These are phyloP conservation scores for Naegleria lovaniensis DNA, from an alignment of 208 protist species.

Conservation along the genomic window DNA sequence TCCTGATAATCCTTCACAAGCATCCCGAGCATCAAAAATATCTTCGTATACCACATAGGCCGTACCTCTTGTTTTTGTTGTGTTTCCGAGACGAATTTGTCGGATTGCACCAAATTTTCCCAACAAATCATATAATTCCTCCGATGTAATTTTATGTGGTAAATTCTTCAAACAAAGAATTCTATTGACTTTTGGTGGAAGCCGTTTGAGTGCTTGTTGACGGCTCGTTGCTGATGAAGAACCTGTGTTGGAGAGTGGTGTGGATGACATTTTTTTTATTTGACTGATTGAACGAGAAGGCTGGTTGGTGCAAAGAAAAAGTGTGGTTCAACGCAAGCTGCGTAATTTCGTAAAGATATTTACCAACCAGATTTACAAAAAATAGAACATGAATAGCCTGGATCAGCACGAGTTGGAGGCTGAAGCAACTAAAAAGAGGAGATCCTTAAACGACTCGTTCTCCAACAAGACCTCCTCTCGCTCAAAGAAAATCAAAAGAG, in stretches of 20 bases:
- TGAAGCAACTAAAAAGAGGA: too few species aligned
- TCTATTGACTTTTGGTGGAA: slow-evolving; percentile 70
- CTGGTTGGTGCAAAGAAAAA: too few species aligned
- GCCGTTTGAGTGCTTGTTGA: slow-evolving; percentile 30
- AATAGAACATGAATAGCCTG: too few species aligned
- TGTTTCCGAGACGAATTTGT: slow-evolving; percentile 70
- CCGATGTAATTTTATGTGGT: slow-evolving; percentile 72
- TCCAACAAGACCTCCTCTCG: neutral
- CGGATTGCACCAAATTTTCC: slow-evolving; percentile 76
- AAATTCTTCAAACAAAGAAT: slow-evolving; percentile 73
- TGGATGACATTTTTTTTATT: neutral
- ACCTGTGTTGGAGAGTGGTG: neutral
- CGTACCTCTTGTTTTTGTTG: slow-evolving; percentile 64
- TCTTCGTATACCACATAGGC: slow-evolving; percentile 86
- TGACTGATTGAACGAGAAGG: too few species aligned
- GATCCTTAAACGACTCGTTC: too few species aligned
- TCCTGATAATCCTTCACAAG: slow-evolving; percentile 69
- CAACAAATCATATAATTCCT: slow-evolving; percentile 82
- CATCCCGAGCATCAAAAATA: slow-evolving; percentile 82
- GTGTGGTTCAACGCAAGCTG: too few species aligned
- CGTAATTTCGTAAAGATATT: too few species aligned
- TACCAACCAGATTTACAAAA: too few species aligned
- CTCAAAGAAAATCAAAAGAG: neutral
- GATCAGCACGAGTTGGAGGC: too few species aligned
- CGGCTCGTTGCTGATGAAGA: neutral